Percentiles rank a stretch among this genome's conserved stretches.
These are phyloP conservation scores for Pseudonectria foliicola DNA, from an alignment of 2,329 filamentous ascomycete genomes.

Conservation along the genomic window DNA sequence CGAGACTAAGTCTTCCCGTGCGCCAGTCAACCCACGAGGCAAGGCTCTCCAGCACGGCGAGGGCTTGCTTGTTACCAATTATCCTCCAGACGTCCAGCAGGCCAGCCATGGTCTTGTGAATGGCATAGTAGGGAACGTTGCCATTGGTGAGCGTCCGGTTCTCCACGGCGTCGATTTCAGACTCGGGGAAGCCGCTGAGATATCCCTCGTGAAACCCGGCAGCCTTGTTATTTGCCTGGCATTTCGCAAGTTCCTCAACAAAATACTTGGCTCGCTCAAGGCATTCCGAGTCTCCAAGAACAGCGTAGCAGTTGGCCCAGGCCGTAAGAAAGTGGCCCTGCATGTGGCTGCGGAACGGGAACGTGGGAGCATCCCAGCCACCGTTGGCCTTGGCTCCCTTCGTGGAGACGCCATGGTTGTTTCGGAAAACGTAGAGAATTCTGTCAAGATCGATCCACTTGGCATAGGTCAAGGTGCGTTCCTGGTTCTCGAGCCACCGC, in stretches of 20 bases:
- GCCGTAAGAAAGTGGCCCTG: slow-evolving; percentile 46
- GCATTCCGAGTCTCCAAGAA: slow-evolving; percentile 34
- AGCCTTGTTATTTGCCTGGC: slow-evolving; percentile 41
- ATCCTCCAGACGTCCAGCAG: slow-evolving; percentile 43
- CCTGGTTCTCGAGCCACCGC: slow-evolving; percentile 30
- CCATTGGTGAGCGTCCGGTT: slow-evolving; percentile 36
- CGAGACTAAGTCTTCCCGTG: slow-evolving; percentile 33
- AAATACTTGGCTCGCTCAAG: slow-evolving; percentile 39
- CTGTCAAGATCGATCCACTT: slow-evolving; percentile 38
- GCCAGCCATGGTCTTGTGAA: slow-evolving; percentile 48
- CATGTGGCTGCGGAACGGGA: slow-evolving; percentile 44
- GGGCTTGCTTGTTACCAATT: slow-evolving; percentile 35
- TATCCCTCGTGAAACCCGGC: slow-evolving; percentile 40
- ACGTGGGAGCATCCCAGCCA: slow-evolving; percentile 47
- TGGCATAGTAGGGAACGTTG: slow-evolving; percentile 46
- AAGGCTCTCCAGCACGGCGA: slow-evolving; percentile 35
- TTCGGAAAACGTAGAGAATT: slow-evolving; percentile 41
- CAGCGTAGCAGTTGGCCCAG: slow-evolving; percentile 42
- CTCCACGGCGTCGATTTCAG: slow-evolving; percentile 39
- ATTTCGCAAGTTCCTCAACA: slow-evolving; percentile 40
- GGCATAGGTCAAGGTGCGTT: slow-evolving; percentile 39
- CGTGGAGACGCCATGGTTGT: slow-evolving; percentile 39
- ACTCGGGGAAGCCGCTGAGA: slow-evolving; percentile 45
- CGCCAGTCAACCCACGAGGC: slow-evolving; percentile 43
- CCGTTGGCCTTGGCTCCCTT: slow-evolving; percentile 38